Evolutionary conservation across 2,329 filamentous ascomycete species (phyloP), one percentile per base, ranked within the genome.

Genomic region (Ophiostoma tasmaniense): DNA sequence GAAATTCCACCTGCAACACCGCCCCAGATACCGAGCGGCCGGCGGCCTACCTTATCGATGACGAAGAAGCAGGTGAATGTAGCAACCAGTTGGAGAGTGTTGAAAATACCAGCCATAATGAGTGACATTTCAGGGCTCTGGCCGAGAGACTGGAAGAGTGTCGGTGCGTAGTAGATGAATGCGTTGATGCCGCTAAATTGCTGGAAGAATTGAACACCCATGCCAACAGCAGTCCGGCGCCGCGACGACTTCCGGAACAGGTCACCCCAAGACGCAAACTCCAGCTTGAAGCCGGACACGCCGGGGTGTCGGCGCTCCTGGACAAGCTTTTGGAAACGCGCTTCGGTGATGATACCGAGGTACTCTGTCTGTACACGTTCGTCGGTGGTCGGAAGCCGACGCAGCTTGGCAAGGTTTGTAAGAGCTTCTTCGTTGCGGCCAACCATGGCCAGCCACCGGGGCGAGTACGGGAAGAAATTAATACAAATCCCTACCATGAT

Each of bases 71-170:
- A 86, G 1, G 80, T 81, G 0, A 83, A 86, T 3, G 85, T 85
- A 72, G 86, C 87, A 71, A 86, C 83, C 59, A 83, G 85, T 74
- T 89, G 89, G 55, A 89, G 81, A 66, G 88, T 80, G 72, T 85
- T 79, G 73, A 86, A 86, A 73, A 82, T 77, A 2, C 80, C 67
- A 4, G 62, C 65, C 25, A 68, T 30, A n/a, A 52, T 68, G 10
- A 68, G 67, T 3, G 61, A 66, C 61, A 66, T 66, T 11, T 22
- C 11, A 14, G 65, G 33, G 3, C 45, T 61, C 45, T 68, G 62
- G 20, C 67, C 67, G 17, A 68, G 42, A 10, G 39, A 66, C 14
- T 64, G 59, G 62, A 68, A 68, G 10, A 68, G 62, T 3, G 67
- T 66, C 5, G 67, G 61, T 10, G 67, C 61, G 52, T 69, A 69